phyloP scores from a whole-genome alignment of 2,329 filamentous ascomycete genomes.

The Exophiala phaeomuriformis region DNA sequence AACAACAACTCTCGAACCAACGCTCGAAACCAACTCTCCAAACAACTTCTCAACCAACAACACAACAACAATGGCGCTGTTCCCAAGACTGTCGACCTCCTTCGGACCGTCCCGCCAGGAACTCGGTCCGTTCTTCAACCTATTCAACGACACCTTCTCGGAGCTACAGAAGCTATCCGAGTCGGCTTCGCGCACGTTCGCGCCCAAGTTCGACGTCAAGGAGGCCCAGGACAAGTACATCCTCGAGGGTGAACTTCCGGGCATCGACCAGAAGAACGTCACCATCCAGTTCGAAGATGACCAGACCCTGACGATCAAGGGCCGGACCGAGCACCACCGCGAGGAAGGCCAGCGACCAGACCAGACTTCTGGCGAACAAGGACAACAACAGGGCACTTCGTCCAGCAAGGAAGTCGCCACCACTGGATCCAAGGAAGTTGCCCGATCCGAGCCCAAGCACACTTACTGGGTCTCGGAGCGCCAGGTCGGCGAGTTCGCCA shows the following conservation, averaged over 20 bases:
- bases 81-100: conserved; percentile 14
- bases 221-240: conserved; percentile 40
- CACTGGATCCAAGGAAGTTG: conserved; percentile 26
- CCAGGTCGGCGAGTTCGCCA: conserved; percentile 52
- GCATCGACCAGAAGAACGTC: conserved; percentile 41
- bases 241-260: conserved; percentile 46
- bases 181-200: conserved; percentile 29
- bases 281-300: conserved; percentile 43
- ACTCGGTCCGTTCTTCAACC: conserved; percentile 20
- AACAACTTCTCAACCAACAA: conserved; percentile 12
- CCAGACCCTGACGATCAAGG: conserved; percentile 42
- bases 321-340: conserved; percentile 35
- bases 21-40: conserved; percentile 11
- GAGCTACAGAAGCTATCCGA: conserved; percentile 26
- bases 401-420: conserved; percentile 27
- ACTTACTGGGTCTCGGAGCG: conserved; percentile 57
- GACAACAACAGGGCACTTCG: conserved; percentile 9
- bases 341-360: conserved; percentile 21
- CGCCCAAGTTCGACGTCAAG: conserved; percentile 43
- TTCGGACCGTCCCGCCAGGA: conserved; percentile 17
- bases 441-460: conserved; percentile 31
- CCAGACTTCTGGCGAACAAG: not conserved
- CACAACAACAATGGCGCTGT: conserved; percentile 18
- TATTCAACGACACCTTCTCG: conserved; percentile 27
- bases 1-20: conserved; percentile 13